phyloP scores from a whole-genome alignment of 1,139 yeast genomes.

The Hemisphaericaspora lyxosophila region DNA sequence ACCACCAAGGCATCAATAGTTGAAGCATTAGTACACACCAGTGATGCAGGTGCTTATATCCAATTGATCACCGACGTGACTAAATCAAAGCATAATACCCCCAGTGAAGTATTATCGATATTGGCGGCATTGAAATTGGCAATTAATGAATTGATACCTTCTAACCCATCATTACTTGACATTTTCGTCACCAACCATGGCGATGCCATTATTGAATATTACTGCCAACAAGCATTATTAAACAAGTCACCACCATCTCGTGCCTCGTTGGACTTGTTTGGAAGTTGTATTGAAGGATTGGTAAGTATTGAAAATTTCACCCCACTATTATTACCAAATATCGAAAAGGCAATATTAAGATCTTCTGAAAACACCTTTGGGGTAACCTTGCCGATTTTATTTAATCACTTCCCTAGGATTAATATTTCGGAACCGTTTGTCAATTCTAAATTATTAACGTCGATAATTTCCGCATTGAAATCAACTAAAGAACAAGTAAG shows the following conservation, averaged over 20 bases:
- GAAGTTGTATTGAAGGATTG: slow-evolving; percentile 41
- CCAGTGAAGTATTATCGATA: slow-evolving; percentile 17
- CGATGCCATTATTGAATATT: slow-evolving; percentile 19
- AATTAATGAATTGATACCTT: slow-evolving; percentile 37
- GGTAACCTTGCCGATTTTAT: slow-evolving; percentile 49
- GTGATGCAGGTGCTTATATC: slow-evolving; percentile 9
- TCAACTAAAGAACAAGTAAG: slow-evolving; percentile 71
- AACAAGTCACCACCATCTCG: slow-evolving; percentile 40
- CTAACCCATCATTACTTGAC: slow-evolving; percentile 38
- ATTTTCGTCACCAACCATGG: slow-evolving; percentile 20
- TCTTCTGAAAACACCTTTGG: slow-evolving; percentile 75
- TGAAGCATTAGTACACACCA: slow-evolving; percentile 16
- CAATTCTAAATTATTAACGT: slow-evolving; percentile 53
- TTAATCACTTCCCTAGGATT: slow-evolving; percentile 31
- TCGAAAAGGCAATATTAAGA: slow-evolving; percentile 78
- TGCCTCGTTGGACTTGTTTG: slow-evolving; percentile 28
- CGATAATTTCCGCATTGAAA: slow-evolving; percentile 64
- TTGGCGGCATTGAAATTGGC: slow-evolving; percentile 45
- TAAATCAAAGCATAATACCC: slow-evolving; percentile 7
- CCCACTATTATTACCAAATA: slow-evolving; percentile 50
- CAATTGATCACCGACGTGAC: slow-evolving; percentile 15
- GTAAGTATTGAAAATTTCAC: slow-evolving; percentile 45
- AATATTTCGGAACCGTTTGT: slow-evolving; percentile 20
- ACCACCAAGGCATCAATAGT: slow-evolving; percentile 33
- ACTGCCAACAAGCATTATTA: slow-evolving; percentile 40